phyloP scores from a whole-genome alignment of 257 asterid genomes.

The Avicennia marina region DNA sequence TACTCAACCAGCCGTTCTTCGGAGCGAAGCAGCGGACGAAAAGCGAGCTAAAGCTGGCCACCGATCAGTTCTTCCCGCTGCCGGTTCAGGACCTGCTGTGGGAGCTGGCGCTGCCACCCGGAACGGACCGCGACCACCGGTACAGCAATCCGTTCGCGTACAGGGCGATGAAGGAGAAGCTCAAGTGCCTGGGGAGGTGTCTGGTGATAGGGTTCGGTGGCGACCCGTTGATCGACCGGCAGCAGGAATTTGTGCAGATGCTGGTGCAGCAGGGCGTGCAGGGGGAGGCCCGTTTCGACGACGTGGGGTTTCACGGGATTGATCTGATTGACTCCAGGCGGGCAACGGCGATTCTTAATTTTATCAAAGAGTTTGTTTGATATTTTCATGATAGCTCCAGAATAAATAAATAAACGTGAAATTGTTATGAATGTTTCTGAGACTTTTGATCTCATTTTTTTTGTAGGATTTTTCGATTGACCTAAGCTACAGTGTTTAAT shows the following conservation, averaged over 20 bases:
- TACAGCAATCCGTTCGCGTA: slow-evolving; percentile 70
- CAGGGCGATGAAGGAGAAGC: slow-evolving; percentile 38
- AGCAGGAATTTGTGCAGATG: slow-evolving; percentile 60
- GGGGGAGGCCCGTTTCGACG: slow-evolving; percentile 76
- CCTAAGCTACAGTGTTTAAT: too few species aligned
- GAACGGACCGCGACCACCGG: slow-evolving; percentile 78
- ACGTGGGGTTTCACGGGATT: slow-evolving; percentile 72
- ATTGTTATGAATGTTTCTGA: too few species aligned
- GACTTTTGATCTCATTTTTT: too few species aligned
- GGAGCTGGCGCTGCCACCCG: slow-evolving; percentile 81
- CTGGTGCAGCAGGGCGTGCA: slow-evolving; percentile 50
- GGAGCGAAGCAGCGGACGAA: slow-evolving; percentile 65
- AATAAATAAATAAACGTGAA: too few species aligned
- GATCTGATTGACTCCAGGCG: slow-evolving; percentile 55
- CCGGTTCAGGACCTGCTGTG: slow-evolving; percentile 70
- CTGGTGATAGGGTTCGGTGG: slow-evolving; percentile 88
- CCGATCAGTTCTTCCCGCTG: slow-evolving; percentile 65
- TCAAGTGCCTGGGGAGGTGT: slow-evolving; percentile 51
- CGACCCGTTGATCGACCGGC: slow-evolving; percentile 76
- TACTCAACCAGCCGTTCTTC: slow-evolving; percentile 69
- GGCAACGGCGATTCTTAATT: slow-evolving; percentile 46
- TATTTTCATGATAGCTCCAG: too few species aligned
- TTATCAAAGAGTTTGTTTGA: slow-evolving; percentile 65
- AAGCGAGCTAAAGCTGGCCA: slow-evolving; percentile 69
- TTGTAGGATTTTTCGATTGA: too few species aligned